Evolutionary conservation across 805 yeast genomes (phyloP), one percentile per base, ranked within the genome.

Genomic region (Candida tallmaniae): DNA sequence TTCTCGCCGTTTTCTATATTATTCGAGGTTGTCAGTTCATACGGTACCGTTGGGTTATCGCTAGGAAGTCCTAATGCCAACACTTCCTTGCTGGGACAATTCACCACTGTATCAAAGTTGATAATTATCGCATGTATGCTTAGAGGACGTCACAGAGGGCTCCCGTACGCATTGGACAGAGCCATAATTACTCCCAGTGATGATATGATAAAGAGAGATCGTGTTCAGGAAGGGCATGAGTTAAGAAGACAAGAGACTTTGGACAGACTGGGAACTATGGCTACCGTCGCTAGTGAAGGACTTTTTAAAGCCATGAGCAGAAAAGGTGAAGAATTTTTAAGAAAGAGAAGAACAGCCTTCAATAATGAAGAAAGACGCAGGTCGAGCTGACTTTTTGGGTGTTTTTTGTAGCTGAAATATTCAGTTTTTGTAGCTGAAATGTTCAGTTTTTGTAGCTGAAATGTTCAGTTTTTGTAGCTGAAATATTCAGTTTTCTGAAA

Each of bases 121-220:
- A 85, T 90, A 2, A 78, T 93, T 24, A 78, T 86, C 44, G 90
- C 88, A 4, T 78, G 88, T 82, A 78, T 93, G 83, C 73, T 93
- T 29, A 77, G 98, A 64, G 97, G 98, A 7, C 73, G 97, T 39
- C 97, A 89, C 51, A 85, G 98, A 73, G 97, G 97, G 23, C 68
- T 93, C 39, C 98, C 98, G 1, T 88, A 90, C 53, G 68, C 89
- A 0, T 73, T 93, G 38, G 98, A 93, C 60, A 78, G 98, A 54
- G 97, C 98, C 23, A 83, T 93, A 44, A 80, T 90, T 70, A 57
- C 90, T 32, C 90, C 94, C 6, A 75, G 82, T 34, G 81, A 78
- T 11, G 73, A 75, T 41, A 68, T 82, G 73, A 71, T 73, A 18
- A 60, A 67, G 46, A 65, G 83, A 47, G 93, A 83, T 57, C 66